These are phyloP conservation scores for Athelia sp. DNA, from an alignment of 1,284 basidiomycete genomes.

Conservation along the genomic window DNA sequence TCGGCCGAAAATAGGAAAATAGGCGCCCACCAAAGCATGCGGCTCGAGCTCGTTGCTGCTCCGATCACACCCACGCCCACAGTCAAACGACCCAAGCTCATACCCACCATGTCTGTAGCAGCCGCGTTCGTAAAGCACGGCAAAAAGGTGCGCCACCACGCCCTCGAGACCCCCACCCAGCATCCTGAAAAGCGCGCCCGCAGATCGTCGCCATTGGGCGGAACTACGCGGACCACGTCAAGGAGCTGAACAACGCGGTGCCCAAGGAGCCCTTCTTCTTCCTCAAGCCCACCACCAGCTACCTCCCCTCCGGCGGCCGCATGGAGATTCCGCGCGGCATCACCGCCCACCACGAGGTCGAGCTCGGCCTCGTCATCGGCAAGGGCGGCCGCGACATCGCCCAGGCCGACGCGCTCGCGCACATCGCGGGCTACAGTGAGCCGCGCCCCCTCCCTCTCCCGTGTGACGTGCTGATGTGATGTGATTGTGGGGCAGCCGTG, in stretches of 20 bases:
- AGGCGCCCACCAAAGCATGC: constrained; percentile 80
- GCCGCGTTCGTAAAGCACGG: constrained; percentile 42
- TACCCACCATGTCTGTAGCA: constrained; percentile 15
- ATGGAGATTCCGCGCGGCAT: constrained; percentile 88
- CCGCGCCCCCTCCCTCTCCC: constrained; percentile 8
- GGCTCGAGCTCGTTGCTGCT: constrained; percentile 85
- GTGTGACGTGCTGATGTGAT: too few relatives aligned
- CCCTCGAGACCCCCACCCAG: neutral
- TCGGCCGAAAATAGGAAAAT: constrained; percentile 94
- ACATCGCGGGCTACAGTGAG: constrained; percentile 91
- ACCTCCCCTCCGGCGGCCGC: constrained; percentile 70
- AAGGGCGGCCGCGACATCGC: constrained; percentile 80
- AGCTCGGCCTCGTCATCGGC: constrained; percentile 95
- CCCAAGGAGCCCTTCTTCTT: constrained; percentile 99
- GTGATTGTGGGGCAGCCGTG: too few relatives aligned
- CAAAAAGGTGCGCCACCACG: constrained; percentile 33
- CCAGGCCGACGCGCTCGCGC: constrained; percentile 62
- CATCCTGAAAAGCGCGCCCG: constrained; percentile 32
- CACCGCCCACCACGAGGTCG: constrained; percentile 91
- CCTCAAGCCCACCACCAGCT: constrained; percentile 93
- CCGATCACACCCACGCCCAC: too few relatives aligned
- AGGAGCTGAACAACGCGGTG: constrained; percentile 86
- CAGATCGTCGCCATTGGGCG: constrained; percentile 90
- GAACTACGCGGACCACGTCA: constrained; percentile 83
- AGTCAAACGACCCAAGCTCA: too few relatives aligned